These are phyloP conservation scores for Trichoderma oligosporum DNA, from an alignment of 2,329 filamentous ascomycete species.

Conservation along the genomic window DNA sequence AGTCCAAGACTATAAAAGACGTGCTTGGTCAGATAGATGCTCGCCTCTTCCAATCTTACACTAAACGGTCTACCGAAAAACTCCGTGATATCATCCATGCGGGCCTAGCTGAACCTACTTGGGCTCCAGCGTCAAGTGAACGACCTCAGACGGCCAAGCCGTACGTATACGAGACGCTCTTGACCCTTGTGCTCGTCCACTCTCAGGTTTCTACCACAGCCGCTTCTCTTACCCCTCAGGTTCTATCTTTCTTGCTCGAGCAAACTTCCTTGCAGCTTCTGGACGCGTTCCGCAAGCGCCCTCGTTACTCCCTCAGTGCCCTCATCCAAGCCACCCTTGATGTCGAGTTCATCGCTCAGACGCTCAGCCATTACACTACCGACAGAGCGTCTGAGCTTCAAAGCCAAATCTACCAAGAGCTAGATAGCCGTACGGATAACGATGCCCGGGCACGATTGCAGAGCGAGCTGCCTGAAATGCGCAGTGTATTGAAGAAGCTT, in stretches of 20 bases:
- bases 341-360: slow-evolving; percentile 95
- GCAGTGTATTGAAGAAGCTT: slow-evolving; percentile 77
- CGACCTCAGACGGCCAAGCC: slow-evolving; percentile 73
- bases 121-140: slow-evolving; percentile 57
- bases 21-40: slow-evolving; percentile 87
- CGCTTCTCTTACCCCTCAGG: slow-evolving; percentile 69
- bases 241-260: slow-evolving; percentile 84
- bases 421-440: slow-evolving; percentile 86
- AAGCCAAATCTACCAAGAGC: slow-evolving; percentile 84
- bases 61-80: slow-evolving; percentile 66
- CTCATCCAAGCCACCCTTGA: slow-evolving; percentile 97
- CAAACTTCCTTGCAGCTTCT: slow-evolving; percentile 77
- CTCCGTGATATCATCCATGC: slow-evolving; percentile 67
- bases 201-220: slow-evolving; percentile 82
- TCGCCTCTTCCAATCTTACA: slow-evolving; percentile 89
- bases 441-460: slow-evolving; percentile 76
- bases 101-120: slow-evolving; percentile 67
- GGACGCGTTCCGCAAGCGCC: slow-evolving; percentile 66
- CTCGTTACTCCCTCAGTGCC: slow-evolving; percentile 69
- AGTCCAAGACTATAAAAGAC: slow-evolving; percentile 86
- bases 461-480: slow-evolving; percentile 84
- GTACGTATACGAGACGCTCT: slow-evolving; percentile 84
- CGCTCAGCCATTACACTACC: slow-evolving; percentile 82
- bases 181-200: slow-evolving; percentile 85
- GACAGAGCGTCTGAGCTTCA: slow-evolving; percentile 77